These are phyloP conservation scores for Yamadazyma songkhlaensis DNA, from an alignment of 1,139 yeast species.

Conservation along the genomic window DNA sequence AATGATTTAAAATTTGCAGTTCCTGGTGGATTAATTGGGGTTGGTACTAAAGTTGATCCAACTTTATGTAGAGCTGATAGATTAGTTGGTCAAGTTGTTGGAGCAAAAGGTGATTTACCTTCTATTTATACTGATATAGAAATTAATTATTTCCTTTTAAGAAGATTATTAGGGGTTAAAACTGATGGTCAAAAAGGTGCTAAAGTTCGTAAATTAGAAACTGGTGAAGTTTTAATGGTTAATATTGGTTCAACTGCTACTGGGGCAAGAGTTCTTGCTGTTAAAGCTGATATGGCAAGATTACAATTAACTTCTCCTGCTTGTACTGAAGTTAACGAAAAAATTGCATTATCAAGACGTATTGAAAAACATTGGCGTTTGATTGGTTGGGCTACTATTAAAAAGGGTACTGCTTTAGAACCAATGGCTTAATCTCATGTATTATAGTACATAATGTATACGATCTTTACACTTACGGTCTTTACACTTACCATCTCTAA, in stretches of 20 bases:
- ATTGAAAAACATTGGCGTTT: constrained; percentile 99
- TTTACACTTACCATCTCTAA: no score
- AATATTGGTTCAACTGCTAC: constrained; percentile 99
- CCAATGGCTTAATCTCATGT: constrained; percentile 42
- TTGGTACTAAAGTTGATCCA: constrained; percentile 98
- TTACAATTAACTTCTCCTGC: constrained; percentile 96
- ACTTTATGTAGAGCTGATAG: constrained; percentile 99
- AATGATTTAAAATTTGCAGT: constrained; percentile 98
- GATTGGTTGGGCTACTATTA: constrained; percentile 99
- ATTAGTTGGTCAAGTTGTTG: constrained; percentile 98
- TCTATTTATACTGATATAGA: constrained; percentile 96
- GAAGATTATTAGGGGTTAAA: constrained; percentile 97
- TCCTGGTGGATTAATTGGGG: constrained; percentile 99
- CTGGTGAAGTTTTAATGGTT: constrained; percentile 97
- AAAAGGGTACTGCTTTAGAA: constrained; percentile 88
- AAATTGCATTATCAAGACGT: constrained; percentile 98
- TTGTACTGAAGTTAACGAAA: constrained; percentile 96
- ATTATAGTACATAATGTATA: constrained; percentile 4
- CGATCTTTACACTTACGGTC: constrained; percentile 7
- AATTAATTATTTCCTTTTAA: constrained; percentile 91
- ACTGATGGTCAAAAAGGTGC: constrained; percentile 95
- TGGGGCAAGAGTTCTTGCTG: constrained; percentile 98
- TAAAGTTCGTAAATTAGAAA: constrained; percentile 90
- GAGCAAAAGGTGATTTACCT: constrained; percentile 94
- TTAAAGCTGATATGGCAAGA: constrained; percentile 99